Evolutionary conservation across 768 basidiomycete genomes (phyloP).

Genomic region (Termitomyces eurrhizus): DNA sequence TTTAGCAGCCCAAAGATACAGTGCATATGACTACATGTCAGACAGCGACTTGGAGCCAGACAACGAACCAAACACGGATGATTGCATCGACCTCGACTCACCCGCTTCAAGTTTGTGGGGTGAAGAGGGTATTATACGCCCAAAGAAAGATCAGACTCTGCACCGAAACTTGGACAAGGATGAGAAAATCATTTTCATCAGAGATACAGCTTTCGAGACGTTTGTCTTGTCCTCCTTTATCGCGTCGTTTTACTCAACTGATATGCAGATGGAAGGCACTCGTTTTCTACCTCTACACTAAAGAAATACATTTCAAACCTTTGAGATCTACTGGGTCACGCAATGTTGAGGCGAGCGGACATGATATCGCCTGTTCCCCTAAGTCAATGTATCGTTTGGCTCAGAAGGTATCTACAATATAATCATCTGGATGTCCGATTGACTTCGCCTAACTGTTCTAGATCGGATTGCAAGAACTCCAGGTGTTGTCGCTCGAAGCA

Average conservation of each 20-base stretch:
- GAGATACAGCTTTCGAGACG: conserved; percentile 20
- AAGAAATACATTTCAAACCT: conserved; percentile 26
- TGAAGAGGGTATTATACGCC: neutral
- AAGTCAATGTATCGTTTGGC: conserved; percentile 44
- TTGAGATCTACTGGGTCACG: conserved; percentile 11
- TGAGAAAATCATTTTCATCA: conserved; percentile 16
- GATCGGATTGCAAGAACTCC: conserved; percentile 18
- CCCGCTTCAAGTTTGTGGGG: neutral
- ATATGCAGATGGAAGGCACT: conserved; percentile 31
- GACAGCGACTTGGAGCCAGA: conserved; percentile 20
- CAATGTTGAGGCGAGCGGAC: conserved; percentile 14
- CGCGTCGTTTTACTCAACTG: neutral
- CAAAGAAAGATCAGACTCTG: neutral
- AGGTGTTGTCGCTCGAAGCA: conserved; percentile 14
- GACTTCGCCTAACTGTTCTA: neutral
- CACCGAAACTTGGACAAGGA: neutral
- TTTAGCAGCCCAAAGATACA: neutral
- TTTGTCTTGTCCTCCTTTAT: conserved; percentile 1
- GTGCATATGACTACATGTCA: conserved; percentile 15
- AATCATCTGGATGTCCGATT: neutral
- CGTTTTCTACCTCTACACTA: conserved; percentile 36
- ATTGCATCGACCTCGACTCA: neutral
- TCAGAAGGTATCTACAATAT: conserved; percentile 24
- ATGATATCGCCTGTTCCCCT: conserved; percentile 27
- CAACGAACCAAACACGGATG: neutral